Conservation (phyloP, 1,284 basidiomycete species). For the Boletus chippewaensis region DNA sequence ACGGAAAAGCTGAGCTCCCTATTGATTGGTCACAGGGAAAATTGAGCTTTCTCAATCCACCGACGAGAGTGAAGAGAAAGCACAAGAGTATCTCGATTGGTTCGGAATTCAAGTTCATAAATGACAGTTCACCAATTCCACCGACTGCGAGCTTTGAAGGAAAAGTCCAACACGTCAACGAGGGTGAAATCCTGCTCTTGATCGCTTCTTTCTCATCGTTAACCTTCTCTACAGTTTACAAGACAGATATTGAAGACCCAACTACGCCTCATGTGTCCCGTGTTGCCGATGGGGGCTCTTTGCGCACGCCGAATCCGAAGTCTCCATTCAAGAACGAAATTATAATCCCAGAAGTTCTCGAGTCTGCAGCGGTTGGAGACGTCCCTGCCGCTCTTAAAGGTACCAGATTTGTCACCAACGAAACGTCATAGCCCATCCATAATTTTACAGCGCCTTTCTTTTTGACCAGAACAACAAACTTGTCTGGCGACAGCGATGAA, state of each 20-base stretch:
- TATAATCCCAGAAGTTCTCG: neutral
- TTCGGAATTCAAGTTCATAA: constrained; percentile 23
- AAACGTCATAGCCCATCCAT: neutral
- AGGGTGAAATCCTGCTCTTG: constrained; percentile 17
- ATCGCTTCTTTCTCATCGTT: neutral
- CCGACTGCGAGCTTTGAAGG: constrained; percentile 28
- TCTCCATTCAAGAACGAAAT: neutral
- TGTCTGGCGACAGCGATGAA: constrained; percentile 11
- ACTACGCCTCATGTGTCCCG: neutral
- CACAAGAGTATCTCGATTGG: constrained; percentile 27
- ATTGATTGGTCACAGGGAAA: constrained; percentile 24
- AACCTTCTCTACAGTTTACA: constrained; percentile 22
- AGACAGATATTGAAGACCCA: constrained; percentile 23
- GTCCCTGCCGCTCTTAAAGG: neutral
- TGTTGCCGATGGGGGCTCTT: neutral
- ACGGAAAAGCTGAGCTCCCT: neutral
- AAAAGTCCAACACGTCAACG: constrained; percentile 29
- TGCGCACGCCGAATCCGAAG: neutral
- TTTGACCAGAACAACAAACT: neutral
- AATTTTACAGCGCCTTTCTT: neutral
- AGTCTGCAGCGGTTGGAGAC: neutral
- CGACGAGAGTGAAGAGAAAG: constrained; percentile 11
- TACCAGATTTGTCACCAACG: neutral
- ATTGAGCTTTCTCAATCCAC: constrained; percentile 23
- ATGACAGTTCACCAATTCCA: constrained; percentile 19